Evolutionary conservation across 495 filamentous ascomycete species (phyloP), one percentile per base, ranked within the genome.

Genomic region (Penicillium bialowiezense): DNA sequence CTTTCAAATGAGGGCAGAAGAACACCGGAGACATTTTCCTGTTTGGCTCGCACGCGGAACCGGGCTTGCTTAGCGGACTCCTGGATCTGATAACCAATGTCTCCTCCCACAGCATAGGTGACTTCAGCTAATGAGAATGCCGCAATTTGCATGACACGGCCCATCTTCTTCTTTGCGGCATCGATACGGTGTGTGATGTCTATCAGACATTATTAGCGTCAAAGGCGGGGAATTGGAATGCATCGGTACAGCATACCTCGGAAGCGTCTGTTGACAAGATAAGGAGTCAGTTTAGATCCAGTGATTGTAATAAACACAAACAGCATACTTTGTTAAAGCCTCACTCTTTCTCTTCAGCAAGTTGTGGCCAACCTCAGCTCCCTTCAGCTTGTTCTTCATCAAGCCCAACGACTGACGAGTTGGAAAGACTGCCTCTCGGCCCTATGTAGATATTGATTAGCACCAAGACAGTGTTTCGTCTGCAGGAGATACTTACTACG

Each of bases 111-210:
- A 26, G 95, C 95, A 60, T 97, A 99, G 44, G 90, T 96, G 26
- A 97, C 95, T 78, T 97, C 95, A 44, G 93, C 95, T 31, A 99
- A 80, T 3, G 93, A 97, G 69, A 99, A 96, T 21, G 95, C 90
- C 10, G 93, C 93, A 68, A 99, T 93, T 63, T 97, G 91, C 93
- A 99, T 97, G 12, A 99, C 95, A 10, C 93, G 85, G 35, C 93
- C 93, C 93, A 99, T 99, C 77, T 99, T 99, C 54, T 90, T 90
- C 72, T 99, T 99, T 21, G 93, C 93, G 68, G 97, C 92, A 74
- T 97, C 93, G 71, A 99, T 97, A 48, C 93, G 89, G 50, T 85
- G 80, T 44, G 93, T 97, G 60, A 99, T 99, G 63, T 98, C 93
- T 88, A 45, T n/a, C 21, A 34, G 29, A 24, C 38, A 36, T 18